phyloP scores from a whole-genome alignment of 305 asterid species.

The Ilex paraguariensis region DNA sequence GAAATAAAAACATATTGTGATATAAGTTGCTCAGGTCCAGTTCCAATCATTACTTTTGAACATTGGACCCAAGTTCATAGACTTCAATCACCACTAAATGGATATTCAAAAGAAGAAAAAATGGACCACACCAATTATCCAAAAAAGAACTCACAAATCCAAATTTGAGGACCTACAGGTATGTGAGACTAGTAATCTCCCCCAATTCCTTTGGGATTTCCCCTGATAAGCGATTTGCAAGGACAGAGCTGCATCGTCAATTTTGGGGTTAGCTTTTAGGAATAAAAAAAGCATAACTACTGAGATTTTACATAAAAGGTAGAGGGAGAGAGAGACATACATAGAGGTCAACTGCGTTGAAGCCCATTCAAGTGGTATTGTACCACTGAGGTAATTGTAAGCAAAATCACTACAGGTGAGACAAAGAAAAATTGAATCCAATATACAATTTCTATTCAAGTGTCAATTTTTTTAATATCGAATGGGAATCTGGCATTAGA shows the following conservation, averaged over 20 bases:
- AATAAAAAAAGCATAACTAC: conserved; percentile 6
- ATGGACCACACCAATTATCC: background rate
- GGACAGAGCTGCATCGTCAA: conserved; percentile 65
- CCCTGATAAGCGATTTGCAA: conserved; percentile 86
- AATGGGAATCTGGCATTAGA: conserved; percentile 6
- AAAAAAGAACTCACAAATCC: conserved; percentile 11
- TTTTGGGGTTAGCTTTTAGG: conserved; percentile 13
- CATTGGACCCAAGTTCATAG: background rate
- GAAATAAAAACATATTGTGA: background rate
- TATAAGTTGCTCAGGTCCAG: too few relatives aligned
- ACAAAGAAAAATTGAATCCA: background rate
- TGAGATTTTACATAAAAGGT: conserved; percentile 5
- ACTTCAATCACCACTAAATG: conserved; percentile 5
- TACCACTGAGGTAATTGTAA: conserved; percentile 70
- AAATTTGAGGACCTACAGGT: conserved; percentile 57
- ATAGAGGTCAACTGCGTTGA: conserved; percentile 43
- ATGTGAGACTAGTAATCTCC: conserved; percentile 65
- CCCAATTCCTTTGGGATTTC: conserved; percentile 70
- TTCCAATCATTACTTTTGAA: too few relatives aligned
- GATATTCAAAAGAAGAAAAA: background rate
- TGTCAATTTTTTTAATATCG: background rate
- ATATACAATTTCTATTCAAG: background rate
- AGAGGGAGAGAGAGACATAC: conserved; percentile 32
- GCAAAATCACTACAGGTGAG: conserved; percentile 70
- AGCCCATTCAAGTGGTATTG: conserved; percentile 87